Percentiles rank a stretch among this genome's conserved stretches.
phyloP scores from a whole-genome alignment of 345 rosid genomes.

The Nephelium lappaceum region DNA sequence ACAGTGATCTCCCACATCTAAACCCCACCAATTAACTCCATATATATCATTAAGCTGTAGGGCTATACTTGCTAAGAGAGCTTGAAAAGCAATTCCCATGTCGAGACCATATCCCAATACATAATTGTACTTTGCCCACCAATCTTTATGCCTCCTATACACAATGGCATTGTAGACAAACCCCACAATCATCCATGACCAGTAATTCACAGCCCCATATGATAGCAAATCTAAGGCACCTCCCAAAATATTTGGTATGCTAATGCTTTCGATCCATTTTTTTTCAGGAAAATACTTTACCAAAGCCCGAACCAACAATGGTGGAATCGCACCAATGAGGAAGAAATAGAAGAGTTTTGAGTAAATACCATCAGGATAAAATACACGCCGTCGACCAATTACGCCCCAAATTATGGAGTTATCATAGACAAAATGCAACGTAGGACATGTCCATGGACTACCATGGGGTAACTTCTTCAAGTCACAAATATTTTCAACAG shows the following conservation, averaged over 20 bases:
- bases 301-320: background rate
- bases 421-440: background rate
- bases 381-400: conserved; percentile 12
- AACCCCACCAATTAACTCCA: conserved; percentile 21
- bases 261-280: conserved; percentile 1
- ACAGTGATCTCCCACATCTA: background rate
- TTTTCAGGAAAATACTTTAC: background rate
- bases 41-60: background rate
- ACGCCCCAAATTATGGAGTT: conserved; percentile 18
- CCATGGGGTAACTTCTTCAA: conserved; percentile 1
- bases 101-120: conserved; percentile 3
- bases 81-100: conserved; percentile 11
- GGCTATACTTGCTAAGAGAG: background rate
- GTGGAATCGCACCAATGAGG: background rate
- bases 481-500: conserved; percentile 3
- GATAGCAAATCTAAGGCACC: background rate
- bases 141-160: conserved; percentile 7
- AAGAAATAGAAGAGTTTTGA: background rate
- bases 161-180: conserved; percentile 1
- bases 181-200: background rate
- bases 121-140: conserved; percentile 18
- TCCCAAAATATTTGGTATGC: background rate
- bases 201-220: background rate
- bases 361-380: background rate
- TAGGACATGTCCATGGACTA: conserved; percentile 20